Evolutionary conservation across 208 protist species (phyloP).

Genomic region (Crithidia thermophila): DNA sequence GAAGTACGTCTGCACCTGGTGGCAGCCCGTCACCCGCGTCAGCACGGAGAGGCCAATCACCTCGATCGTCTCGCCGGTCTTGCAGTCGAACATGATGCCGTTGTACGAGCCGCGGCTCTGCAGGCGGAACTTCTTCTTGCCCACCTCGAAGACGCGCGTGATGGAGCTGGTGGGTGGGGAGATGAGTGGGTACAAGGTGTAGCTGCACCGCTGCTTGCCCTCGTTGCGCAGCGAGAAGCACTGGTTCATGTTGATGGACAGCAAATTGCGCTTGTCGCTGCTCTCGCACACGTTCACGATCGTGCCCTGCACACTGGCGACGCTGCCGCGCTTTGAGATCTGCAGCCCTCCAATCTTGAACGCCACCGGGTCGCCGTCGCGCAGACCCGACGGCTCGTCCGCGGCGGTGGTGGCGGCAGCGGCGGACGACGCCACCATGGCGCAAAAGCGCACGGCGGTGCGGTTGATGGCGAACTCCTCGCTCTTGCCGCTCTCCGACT

Average conservation of each 20-base stretch:
- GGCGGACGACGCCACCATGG: constrained; percentile 59
- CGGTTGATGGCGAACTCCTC: constrained; percentile 50
- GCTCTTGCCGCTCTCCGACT: constrained; percentile 30
- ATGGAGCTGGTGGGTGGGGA: constrained; percentile 59
- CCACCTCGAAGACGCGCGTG: constrained; percentile 83
- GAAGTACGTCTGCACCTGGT: constrained; percentile 87
- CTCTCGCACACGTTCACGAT: constrained; percentile 60
- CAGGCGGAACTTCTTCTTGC: constrained; percentile 71
- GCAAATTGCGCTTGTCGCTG: constrained; percentile 56
- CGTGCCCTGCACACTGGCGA: constrained; percentile 40
- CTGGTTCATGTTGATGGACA: constrained; percentile 50
- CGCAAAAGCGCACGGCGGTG: constrained; percentile 80
- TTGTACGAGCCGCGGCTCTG: constrained; percentile 83
- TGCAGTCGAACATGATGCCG: constrained; percentile 92
- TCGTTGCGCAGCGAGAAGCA: constrained; percentile 85
- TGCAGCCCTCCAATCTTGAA: constrained; percentile 65
- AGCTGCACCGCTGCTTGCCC: constrained; percentile 39
- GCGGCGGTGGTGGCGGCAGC: too few relatives aligned
- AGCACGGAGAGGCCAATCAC: constrained; percentile 73
- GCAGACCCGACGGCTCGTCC: constrained; percentile 16
- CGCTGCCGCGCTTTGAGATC: constrained; percentile 58
- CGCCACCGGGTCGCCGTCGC: constrained; percentile 53
- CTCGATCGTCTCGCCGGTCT: constrained; percentile 67
- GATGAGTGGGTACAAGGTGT: constrained; percentile 63
- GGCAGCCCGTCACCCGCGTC: constrained; percentile 69